These are phyloP conservation scores for Globisporangium heterothallicum DNA, from an alignment of 352 stramenopile genomes.

Conservation along the genomic window DNA sequence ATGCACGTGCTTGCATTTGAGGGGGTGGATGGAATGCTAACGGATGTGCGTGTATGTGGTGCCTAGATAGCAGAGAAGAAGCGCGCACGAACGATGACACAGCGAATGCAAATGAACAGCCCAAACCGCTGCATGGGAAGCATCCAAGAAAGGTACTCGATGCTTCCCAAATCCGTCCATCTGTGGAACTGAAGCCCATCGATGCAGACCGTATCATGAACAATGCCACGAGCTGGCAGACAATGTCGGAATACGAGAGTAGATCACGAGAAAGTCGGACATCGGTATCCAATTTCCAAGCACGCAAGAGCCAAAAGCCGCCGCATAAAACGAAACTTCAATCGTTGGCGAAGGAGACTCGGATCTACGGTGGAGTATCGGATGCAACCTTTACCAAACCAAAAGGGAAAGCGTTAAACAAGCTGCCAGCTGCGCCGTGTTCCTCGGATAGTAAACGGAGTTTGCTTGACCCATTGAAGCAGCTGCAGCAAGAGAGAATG, in stretches of 20 bases:
- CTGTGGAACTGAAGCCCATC: neutral
- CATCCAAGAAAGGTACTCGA: too few relatives aligned
- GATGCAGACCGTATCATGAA: neutral
- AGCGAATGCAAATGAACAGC: too few relatives aligned
- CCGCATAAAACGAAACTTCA: neutral
- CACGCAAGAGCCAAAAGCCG: neutral
- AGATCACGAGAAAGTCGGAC: neutral
- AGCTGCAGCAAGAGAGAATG: constrained; percentile 1
- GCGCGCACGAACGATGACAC: constrained; percentile 10
- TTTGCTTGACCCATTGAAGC: neutral
- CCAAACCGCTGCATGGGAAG: too few relatives aligned
- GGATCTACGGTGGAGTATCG: neutral
- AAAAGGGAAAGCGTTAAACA: neutral
- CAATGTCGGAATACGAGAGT: neutral
- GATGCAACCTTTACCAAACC: neutral
- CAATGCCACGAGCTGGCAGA: neutral
- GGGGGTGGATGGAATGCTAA: neutral
- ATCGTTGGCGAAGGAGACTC: constrained; percentile 1
- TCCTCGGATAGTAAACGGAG: neutral
- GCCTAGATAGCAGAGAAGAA: constrained; percentile 3
- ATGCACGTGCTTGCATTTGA: neutral
- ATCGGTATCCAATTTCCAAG: neutral
- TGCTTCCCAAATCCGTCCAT: too few relatives aligned
- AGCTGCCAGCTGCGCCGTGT: neutral
- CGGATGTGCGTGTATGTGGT: neutral